These are phyloP conservation scores for Cytospora piceicola DNA, from an alignment of 2,329 filamentous ascomycete species.

Conservation along the genomic window DNA sequence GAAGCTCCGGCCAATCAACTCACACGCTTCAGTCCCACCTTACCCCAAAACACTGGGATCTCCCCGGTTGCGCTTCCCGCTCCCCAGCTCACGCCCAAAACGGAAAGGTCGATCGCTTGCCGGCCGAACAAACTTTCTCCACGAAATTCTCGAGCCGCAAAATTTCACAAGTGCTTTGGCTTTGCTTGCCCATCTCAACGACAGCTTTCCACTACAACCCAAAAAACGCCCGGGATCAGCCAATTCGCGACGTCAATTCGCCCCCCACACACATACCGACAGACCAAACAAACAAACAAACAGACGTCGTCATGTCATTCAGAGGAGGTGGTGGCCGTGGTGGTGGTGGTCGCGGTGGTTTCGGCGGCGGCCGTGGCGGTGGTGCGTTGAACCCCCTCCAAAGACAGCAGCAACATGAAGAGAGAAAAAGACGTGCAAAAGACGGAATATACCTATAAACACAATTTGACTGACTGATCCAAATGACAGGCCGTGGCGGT, in stretches of 20 bases:
- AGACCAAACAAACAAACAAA: conserved; percentile 40
- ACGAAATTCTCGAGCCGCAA: conserved; percentile 30
- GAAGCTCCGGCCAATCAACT: conserved; percentile 26
- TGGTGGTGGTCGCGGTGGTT: conserved; percentile 53
- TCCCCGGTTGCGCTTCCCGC: background rate
- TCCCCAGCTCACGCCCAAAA: background rate
- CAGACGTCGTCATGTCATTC: conserved; percentile 60
- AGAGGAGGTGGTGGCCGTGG: conserved; percentile 56
- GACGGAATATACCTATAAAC: background rate
- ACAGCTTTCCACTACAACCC: conserved; percentile 20
- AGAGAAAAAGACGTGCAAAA: conserved; percentile 40
- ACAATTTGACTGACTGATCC: conserved; percentile 20
- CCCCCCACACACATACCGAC: conserved; percentile 9
- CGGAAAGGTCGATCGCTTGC: conserved; percentile 26
- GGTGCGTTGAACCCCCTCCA: conserved; percentile 38
- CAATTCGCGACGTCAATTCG: conserved; percentile 12
- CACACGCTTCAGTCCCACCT: conserved; percentile 11
- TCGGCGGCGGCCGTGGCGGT: conserved; percentile 56
- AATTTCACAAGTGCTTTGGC: conserved; percentile 15
- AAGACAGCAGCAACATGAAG: conserved; percentile 20
- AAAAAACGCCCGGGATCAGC: conserved; percentile 18
- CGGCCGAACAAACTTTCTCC: conserved; percentile 30
- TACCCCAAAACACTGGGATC: background rate
- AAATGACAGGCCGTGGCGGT: conserved; percentile 59
- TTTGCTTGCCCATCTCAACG: conserved; percentile 5